Percentiles rank a stretch among this genome's conserved stretches.
phyloP scores from a whole-genome alignment of 371 early-diverging fungal genomes.

The Parasitella parasitica region DNA sequence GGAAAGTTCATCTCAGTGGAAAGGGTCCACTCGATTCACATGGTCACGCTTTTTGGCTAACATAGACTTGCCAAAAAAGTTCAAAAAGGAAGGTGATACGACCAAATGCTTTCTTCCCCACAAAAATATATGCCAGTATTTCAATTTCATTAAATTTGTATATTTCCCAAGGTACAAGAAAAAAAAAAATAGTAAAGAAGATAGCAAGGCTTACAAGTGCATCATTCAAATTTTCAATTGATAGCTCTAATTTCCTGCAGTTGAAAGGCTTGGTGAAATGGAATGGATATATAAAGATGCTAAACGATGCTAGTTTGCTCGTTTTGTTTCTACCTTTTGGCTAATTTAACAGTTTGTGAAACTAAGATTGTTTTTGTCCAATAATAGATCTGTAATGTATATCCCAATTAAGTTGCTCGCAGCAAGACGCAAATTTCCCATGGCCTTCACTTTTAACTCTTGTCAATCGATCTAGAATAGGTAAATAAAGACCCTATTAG shows the following conservation, averaged over 20 bases:
- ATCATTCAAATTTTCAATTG: no score
- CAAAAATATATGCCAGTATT: slow-evolving; percentile 1
- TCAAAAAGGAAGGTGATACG: slow-evolving; percentile 21
- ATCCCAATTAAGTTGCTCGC: background rate
- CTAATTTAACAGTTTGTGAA: background rate
- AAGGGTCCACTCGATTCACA: slow-evolving; percentile 5
- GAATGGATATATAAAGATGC: no score
- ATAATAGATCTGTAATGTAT: background rate
- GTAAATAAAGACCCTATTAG: background rate
- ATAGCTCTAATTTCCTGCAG: no score
- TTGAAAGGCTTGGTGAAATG: no score
- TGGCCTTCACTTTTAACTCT: background rate
- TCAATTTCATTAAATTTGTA: background rate
- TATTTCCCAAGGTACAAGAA: slow-evolving; percentile 9
- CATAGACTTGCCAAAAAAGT: slow-evolving; percentile 13
- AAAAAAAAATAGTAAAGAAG: background rate
- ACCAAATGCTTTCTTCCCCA: slow-evolving; percentile 14
- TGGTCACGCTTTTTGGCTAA: slow-evolving; percentile 14
- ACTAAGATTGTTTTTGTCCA: background rate
- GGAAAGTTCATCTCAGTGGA: background rate
- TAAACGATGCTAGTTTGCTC: background rate
- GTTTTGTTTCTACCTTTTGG: background rate
- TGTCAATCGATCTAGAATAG: background rate
- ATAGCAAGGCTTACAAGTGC: background rate
- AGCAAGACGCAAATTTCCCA: background rate